These are phyloP conservation scores for Blastobotrys arbuscula DNA, from an alignment of 1,139 yeast genomes.

Conservation along the genomic window DNA sequence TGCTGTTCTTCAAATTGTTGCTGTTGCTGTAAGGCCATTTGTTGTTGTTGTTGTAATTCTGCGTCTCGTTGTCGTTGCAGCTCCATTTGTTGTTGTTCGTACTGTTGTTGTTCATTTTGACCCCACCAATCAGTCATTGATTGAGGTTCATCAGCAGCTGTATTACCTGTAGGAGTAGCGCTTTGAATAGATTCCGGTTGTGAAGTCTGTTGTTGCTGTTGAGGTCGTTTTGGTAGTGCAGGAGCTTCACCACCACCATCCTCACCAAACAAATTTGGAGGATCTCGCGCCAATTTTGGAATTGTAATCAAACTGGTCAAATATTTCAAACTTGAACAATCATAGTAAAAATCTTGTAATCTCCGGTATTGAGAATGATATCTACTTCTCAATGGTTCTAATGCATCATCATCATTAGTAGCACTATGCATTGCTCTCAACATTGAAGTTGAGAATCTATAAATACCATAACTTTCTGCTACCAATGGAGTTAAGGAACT, in stretches of 20 bases:
- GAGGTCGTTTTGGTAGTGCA: conserved; percentile 43
- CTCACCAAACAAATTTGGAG: conserved; percentile 54
- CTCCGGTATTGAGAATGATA: conserved; percentile 76
- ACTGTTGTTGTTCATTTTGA: conserved; percentile 36
- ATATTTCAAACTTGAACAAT: conserved; percentile 79
- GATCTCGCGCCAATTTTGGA: conserved; percentile 71
- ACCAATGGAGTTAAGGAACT: conserved; percentile 87
- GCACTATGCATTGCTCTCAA: conserved; percentile 79
- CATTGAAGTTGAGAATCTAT: conserved; percentile 86
- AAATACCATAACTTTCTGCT: conserved; percentile 91
- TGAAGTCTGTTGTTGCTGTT: conserved; percentile 20
- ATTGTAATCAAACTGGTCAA: conserved; percentile 79
- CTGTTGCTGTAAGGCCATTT: conserved; percentile 52
- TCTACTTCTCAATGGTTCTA: conserved; percentile 67
- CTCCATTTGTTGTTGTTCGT: conserved; percentile 48
- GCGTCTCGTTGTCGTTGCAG: conserved; percentile 48
- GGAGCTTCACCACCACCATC: conserved; percentile 38
- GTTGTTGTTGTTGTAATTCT: conserved; percentile 42
- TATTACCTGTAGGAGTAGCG: conserved; percentile 41
- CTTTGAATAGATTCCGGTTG: conserved; percentile 1
- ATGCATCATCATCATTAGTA: conserved; percentile 70
- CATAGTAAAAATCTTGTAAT: conserved; percentile 81
- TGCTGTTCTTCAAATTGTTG: conserved; percentile 66
- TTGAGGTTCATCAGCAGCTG: conserved; percentile 29
- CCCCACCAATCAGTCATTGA: conserved; percentile 45